Evolutionary conservation across 441 rosid species (phyloP).

Genomic region (Macaranga tanarius): DNA sequence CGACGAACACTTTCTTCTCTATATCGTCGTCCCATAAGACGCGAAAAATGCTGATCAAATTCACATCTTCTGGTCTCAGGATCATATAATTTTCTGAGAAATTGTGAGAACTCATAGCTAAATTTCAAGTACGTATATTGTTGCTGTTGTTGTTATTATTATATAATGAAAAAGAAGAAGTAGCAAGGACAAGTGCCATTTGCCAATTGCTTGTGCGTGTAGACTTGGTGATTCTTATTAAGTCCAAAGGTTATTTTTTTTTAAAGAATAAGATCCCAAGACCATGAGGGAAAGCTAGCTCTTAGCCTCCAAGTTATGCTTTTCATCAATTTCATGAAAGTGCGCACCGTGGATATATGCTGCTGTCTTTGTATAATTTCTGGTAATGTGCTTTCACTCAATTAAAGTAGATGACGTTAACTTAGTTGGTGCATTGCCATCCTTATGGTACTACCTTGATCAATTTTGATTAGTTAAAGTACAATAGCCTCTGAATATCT

Average conservation of each 20-base stretch:
- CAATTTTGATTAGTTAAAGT: too few relatives aligned
- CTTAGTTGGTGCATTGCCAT: too few relatives aligned
- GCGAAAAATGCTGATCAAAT: neutral
- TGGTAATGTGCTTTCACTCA: too few relatives aligned
- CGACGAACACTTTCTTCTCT: slow-evolving; percentile 11
- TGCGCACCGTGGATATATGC: neutral
- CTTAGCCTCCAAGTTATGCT: neutral
- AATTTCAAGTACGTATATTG: neutral
- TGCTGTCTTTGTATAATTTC: neutral
- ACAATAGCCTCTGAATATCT: too few relatives aligned
- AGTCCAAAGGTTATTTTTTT: neutral
- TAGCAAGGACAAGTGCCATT: slow-evolving; percentile 4
- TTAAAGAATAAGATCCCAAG: slow-evolving; percentile 5
- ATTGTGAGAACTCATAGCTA: neutral
- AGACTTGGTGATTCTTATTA: slow-evolving; percentile 6
- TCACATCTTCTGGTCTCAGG: slow-evolving; percentile 21
- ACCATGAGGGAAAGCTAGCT: neutral
- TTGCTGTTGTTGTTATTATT: too few relatives aligned
- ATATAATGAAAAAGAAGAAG: neutral
- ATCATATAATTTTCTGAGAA: slow-evolving; percentile 20
- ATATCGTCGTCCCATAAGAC: slow-evolving; percentile 10
- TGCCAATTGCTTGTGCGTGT: slow-evolving; percentile 14
- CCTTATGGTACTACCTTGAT: too few relatives aligned
- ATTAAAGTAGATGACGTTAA: too few relatives aligned
- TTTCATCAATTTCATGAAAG: too few relatives aligned